Percentiles rank a stretch among this genome's conserved stretches.
Evolutionary conservation across 805 yeast species (phyloP).

Genomic region (Yueomyces sinensis): DNA sequence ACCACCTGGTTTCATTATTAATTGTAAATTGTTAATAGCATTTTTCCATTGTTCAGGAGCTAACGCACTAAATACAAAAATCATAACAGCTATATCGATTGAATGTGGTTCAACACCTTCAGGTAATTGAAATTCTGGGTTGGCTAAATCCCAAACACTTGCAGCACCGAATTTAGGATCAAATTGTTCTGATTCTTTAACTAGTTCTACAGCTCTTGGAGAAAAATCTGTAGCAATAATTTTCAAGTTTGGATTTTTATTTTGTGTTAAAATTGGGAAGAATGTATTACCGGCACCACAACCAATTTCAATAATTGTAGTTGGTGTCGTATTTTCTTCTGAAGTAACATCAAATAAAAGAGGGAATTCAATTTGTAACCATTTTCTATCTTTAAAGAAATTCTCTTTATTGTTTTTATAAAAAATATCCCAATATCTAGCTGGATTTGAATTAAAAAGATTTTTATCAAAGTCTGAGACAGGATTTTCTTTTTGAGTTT

Average conservation of each 20-base stretch:
- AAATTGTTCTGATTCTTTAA: constrained; percentile 49
- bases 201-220: constrained; percentile 78
- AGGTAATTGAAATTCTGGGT: constrained; percentile 60
- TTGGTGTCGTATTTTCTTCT: constrained; percentile 47
- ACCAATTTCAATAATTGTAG: constrained; percentile 78
- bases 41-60: constrained; percentile 83
- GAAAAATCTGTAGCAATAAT: constrained; percentile 86
- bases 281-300: constrained; percentile 98
- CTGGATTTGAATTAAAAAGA: constrained; percentile 73
- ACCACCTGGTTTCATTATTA: constrained; percentile 86
- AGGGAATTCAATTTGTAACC: constrained; percentile 94
- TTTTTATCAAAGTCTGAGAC: constrained; percentile 80
- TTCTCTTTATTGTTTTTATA: constrained; percentile 84
- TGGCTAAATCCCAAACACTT: constrained; percentile 91
- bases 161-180: constrained; percentile 56
- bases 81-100: constrained; percentile 86
- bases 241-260: constrained; percentile 61
- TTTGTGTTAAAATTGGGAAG: constrained; percentile 76
- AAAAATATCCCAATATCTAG: constrained; percentile 89
- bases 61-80: constrained; percentile 86
- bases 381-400: constrained; percentile 91
- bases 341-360: constrained; percentile 65
- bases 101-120: constrained; percentile 72
- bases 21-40: constrained; percentile 60
- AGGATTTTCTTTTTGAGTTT: constrained; percentile 65